phyloP scores from a whole-genome alignment of 805 yeast species.

The Candida andamanensis region DNA sequence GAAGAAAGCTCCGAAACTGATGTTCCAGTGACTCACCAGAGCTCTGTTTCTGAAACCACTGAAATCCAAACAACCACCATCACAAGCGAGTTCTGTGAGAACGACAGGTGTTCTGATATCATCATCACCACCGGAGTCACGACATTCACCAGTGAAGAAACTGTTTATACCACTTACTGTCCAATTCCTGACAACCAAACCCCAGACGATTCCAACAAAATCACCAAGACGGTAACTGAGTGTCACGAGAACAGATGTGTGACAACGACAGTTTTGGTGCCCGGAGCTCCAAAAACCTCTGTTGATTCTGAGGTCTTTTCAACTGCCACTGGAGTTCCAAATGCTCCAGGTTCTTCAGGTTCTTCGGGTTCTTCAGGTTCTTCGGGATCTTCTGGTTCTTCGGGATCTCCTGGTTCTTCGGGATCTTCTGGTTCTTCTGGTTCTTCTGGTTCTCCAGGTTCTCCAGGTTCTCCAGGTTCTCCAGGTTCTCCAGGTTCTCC shows the following conservation, averaged over 20 bases:
- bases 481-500: conserved; percentile 1
- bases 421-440: conserved; percentile 1
- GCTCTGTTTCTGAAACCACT: no score
- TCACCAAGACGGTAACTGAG: no score
- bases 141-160: conserved; percentile 12
- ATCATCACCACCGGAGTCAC: conserved; percentile 22
- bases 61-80: conserved; percentile 14
- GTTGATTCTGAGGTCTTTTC: background rate
- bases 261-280: no score
- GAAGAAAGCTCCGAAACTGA: no score
- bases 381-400: background rate
- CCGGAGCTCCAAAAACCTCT: no score
- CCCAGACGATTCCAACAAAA: no score
- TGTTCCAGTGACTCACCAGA: no score
- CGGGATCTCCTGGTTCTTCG: background rate
- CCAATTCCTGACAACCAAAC: no score
- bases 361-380: background rate
- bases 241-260: no score
- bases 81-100: conserved; percentile 22
- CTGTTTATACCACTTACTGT: conserved; percentile 10
- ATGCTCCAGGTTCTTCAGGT: background rate
- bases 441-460: background rate
- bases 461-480: background rate
- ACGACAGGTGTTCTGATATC: conserved; percentile 16
- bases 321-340: background rate